phyloP scores from a whole-genome alignment of 2,329 filamentous ascomycete species.

The Penicillium sp. region DNA sequence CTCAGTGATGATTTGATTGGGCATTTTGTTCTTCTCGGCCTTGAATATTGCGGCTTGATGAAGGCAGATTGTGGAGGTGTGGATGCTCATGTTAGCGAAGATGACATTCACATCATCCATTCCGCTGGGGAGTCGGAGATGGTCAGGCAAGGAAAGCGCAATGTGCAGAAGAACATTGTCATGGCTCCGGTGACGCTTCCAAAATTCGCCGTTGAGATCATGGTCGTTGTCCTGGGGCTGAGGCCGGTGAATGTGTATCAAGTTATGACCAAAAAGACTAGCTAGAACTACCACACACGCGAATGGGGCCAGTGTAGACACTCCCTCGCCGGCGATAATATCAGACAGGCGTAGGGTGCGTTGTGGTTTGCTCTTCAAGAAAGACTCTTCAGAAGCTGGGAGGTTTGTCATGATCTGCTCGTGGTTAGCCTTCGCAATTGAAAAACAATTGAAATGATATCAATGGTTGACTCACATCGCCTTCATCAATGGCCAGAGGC shows the following conservation, averaged over 20 bases:
- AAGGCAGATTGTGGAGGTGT: conserved; percentile 94
- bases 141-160: conserved; percentile 74
- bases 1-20: conserved; percentile 74
- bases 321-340: conserved; percentile 62
- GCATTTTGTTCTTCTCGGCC: conserved; percentile 81
- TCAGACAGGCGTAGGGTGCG: conserved; percentile 63
- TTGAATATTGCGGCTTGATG: conserved; percentile 98
- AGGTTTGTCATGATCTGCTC: conserved; percentile 73
- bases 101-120: conserved; percentile 79
- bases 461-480: conserved; percentile 58
- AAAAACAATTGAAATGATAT: too few relatives aligned
- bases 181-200: conserved; percentile 86
- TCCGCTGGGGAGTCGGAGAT: conserved; percentile 75
- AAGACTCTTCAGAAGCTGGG: conserved; percentile 80
- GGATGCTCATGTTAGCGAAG: conserved; percentile 95
- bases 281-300: conserved; percentile 80
- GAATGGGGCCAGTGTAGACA: conserved; percentile 71
- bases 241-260: conserved; percentile 86
- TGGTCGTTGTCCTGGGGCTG: conserved; percentile 76
- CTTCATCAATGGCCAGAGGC: conserved; percentile 92
- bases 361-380: conserved; percentile 73
- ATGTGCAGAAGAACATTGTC: conserved; percentile 90
- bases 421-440: conserved; percentile 19
- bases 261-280: conserved; percentile 85
- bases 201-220: conserved; percentile 90